Base-by-base conservation (phyloP, 495 filamentous ascomycete genomes). In the Immersiella caudata region DNA sequence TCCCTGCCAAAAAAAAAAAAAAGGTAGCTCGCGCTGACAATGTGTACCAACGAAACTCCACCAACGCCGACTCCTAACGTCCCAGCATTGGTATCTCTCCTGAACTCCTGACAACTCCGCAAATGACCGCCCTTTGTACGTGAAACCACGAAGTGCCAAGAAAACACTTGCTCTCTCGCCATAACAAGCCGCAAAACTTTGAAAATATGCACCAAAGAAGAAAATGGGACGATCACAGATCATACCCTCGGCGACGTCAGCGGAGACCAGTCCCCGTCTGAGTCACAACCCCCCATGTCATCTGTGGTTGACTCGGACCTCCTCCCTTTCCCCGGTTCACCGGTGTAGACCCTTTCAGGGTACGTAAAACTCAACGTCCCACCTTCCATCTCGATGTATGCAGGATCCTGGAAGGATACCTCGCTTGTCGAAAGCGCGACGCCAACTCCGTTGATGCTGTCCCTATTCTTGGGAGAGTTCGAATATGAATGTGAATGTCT, bases 391-490 rank as follows among this genome's bases (percentile, higher is more conserved):
- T 65, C 63, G 36, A 65, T 65, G 11, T 64, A 62, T 22, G 60
- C 46, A 0, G 24, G 46, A 11, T 64, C 62, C 7, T 22, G n/a
- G 33, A 63, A 63, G 2, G 67, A 69, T 49, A 62, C 50, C 20
- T 66, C 63, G 1, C 51, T 66, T 21, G 65, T 70, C 24, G 65
- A 60, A 20, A 67, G 16, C 6, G 65, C 68, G 22, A 70, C 27
- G 6, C 68, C 68, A 12, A 70, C 35, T 1, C 21, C 50, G n/a
- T 61, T 60, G 5, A 66, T 50, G 9, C 16, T 60, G 4, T 24
- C 59, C 20, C 29, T 33, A 21, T 49, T 56, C 29, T 62, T 54
- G 4, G 21, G 21, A 1, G 26, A 51, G 20, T 21, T 25, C 16
- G 22, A 24, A 21, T 67, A 6, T 12, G 58, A 26, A n/a, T 22